Evolutionary conservation across 352 stramenopile species (phyloP), one percentile per base, ranked within the genome.

Genomic region (Elongisporangium senticosum): DNA sequence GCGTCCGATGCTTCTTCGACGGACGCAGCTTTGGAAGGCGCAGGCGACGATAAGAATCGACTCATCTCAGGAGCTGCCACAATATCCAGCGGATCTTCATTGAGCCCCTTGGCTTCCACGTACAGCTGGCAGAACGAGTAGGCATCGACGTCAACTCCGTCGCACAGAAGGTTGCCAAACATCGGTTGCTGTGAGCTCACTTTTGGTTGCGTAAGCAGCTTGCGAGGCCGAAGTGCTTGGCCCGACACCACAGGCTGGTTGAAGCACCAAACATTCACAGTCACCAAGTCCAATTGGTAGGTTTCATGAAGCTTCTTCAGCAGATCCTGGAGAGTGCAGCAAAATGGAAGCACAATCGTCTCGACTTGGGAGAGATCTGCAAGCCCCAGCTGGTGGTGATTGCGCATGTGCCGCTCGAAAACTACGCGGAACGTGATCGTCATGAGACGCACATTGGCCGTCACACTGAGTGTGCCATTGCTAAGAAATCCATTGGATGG

Each of bases 41-140:
- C 23, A 17, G 7, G 49, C 26, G 49, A 22, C 19, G 40, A 8
- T 2, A 49, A 47, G 51, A 28, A 22, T 22, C 47, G 39, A 10
- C 47, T 51, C 19, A 55, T 39, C n/a, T 22, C 47, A n/a, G 21
- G 47, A 40, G n/a, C 19, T 15, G 55, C 23, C 4, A 51, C 24
- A 21, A 68, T 68, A 51, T 89, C 71, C 19, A 89, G 50, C 7
- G 61, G 56, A 15, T 59, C 51, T 50, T 80, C 68, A 28, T 84
- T 71, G 15, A 64, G 47, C 8, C 59, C 58, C 14, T 62, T 68
- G 47, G 58, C 68, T 51, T 94, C 80, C 11, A 92, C 66, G 61
- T 90, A 90, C 24, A 90, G 74, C 55, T 90, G 72, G 51, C 79
- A 89, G 62, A 86, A 85, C 43, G 82, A 92, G 68, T 93, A 93